Conservation (phyloP, 1,139 yeast species). For the Lodderomyces beijingensis region DNA sequence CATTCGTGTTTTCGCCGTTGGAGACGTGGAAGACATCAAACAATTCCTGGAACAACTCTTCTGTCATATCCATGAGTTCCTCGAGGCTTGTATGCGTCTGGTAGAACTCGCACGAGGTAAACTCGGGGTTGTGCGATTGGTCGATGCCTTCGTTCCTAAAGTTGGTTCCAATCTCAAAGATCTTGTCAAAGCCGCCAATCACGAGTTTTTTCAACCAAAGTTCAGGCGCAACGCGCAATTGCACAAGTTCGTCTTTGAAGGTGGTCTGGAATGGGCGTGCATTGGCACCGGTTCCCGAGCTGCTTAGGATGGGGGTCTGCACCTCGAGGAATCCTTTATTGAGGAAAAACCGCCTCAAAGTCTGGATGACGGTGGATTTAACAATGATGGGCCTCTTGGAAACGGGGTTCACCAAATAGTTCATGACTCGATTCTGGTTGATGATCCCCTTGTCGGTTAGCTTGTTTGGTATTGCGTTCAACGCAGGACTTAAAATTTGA, state of each 20-base stretch:
- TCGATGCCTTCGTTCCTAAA: slow-evolving; percentile 94
- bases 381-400: slow-evolving; percentile 48
- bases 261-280: slow-evolving; percentile 77
- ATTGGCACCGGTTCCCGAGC: slow-evolving; percentile 78
- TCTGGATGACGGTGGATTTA: slow-evolving; percentile 50
- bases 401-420: slow-evolving; percentile 58
- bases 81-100: slow-evolving; percentile 70
- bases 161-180: slow-evolving; percentile 80
- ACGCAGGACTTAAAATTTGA: slow-evolving; percentile 58
- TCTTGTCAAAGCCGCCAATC: slow-evolving; percentile 78
- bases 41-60: slow-evolving; percentile 47
- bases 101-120: slow-evolving; percentile 90
- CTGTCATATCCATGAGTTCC: slow-evolving; percentile 64
- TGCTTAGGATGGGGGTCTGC: slow-evolving; percentile 78
- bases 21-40: slow-evolving; percentile 16
- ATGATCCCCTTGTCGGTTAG: slow-evolving; percentile 52
- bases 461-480: slow-evolving; percentile 60
- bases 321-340: slow-evolving; percentile 69
- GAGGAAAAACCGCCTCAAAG: slow-evolving; percentile 56
- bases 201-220: slow-evolving; percentile 83
- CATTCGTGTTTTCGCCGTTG: not conserved
- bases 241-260: slow-evolving; percentile 41
- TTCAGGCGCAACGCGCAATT: slow-evolving; percentile 89
- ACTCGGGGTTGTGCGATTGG: slow-evolving; percentile 92
- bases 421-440: slow-evolving; percentile 67